A percentile compares a stretch with the other conserved stretches of the same genome.
Evolutionary conservation across 148 eudicot genomes (phyloP).

Genomic region (Spergularia marina): DNA sequence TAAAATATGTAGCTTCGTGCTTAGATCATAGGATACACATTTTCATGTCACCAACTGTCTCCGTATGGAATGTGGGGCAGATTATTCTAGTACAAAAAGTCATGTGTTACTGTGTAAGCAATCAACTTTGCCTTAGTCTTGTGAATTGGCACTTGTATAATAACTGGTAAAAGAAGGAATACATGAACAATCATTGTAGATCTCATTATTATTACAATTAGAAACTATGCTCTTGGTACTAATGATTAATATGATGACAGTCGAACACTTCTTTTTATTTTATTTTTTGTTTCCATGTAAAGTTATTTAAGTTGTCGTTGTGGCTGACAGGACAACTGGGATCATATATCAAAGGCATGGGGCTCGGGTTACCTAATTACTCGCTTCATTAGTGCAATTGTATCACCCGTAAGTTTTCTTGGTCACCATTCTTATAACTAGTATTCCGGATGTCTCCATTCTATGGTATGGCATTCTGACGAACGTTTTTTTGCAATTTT

Average conservation of each 20-base stretch:
- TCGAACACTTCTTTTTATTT: neutral
- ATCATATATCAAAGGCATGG: conserved; percentile 63
- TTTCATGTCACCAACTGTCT: neutral
- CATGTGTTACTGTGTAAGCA: neutral
- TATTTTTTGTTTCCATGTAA: neutral
- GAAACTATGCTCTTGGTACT: neutral
- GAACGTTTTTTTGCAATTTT: neutral
- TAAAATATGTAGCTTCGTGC: conserved; percentile 18
- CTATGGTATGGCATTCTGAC: neutral
- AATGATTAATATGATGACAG: neutral
- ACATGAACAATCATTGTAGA: neutral
- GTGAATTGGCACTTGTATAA: neutral
- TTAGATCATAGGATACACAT: neutral
- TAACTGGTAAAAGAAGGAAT: neutral
- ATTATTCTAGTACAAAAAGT: no score
- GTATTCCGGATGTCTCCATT: neutral
- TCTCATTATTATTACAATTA: neutral
- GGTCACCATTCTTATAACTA: neutral
- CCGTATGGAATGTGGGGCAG: neutral
- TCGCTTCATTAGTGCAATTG: conserved; percentile 68
- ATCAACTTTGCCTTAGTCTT: neutral
- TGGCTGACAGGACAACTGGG: conserved; percentile 74
- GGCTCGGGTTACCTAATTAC: conserved; percentile 74
- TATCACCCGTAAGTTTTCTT: conserved; percentile 63
- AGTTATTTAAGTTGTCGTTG: neutral